Evolutionary conservation across 495 filamentous ascomycete species (phyloP).

Genomic region (Talaromyces trachyspermus): DNA sequence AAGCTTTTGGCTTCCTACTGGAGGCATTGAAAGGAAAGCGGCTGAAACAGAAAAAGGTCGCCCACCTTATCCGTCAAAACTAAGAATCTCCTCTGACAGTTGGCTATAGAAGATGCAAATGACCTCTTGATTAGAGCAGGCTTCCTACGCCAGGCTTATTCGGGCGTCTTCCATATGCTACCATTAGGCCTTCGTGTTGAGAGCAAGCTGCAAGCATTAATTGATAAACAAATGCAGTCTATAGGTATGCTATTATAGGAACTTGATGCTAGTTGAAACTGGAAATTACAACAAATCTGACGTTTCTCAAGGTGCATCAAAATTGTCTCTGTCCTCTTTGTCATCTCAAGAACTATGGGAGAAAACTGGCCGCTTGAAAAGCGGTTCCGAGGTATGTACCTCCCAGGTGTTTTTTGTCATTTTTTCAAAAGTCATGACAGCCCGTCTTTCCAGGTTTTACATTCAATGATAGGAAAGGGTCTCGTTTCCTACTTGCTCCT

Average conservation of each 20-base stretch:
- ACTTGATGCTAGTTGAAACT: background rate
- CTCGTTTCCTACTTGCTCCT: constrained; percentile 71
- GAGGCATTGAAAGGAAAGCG: constrained; percentile 55
- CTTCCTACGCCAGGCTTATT: constrained; percentile 76
- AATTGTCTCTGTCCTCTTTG: constrained; percentile 79
- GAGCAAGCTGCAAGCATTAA: constrained; percentile 74
- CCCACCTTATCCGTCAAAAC: background rate
- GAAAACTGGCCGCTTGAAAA: constrained; percentile 53
- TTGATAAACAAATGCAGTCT: constrained; percentile 81
- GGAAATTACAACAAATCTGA: constrained; percentile 13
- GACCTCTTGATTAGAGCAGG: constrained; percentile 68
- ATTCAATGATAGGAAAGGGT: constrained; percentile 70
- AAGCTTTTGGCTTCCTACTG: constrained; percentile 69
- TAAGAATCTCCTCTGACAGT: background rate
- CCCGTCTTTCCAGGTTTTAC: constrained; percentile 50
- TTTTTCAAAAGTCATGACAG: background rate
- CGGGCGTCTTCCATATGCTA: constrained; percentile 88
- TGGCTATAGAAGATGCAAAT: constrained; percentile 54
- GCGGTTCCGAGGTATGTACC: constrained; percentile 49
- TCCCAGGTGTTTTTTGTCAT: background rate
- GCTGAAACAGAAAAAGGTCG: constrained; percentile 37
- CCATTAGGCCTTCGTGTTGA: constrained; percentile 87
- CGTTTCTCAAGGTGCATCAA: constrained; percentile 61
- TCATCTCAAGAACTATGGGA: constrained; percentile 82
- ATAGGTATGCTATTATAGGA: constrained; percentile 47